These are phyloP conservation scores for Citrus australasica DNA, from an alignment of 345 rosid genomes.

Conservation along the genomic window DNA sequence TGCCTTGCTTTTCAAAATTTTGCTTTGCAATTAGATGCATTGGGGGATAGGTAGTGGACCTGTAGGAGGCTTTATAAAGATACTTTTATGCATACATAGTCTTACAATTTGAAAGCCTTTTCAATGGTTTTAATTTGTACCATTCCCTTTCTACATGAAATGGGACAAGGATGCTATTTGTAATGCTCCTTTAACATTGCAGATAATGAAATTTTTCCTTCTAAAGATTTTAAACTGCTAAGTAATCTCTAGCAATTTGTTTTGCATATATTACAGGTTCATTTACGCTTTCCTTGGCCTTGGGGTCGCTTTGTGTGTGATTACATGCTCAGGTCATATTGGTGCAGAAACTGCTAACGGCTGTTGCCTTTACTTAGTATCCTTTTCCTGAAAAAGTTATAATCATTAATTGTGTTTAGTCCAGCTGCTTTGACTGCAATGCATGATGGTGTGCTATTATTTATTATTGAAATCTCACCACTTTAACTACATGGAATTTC, in stretches of 20 bases:
- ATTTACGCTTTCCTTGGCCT: slow-evolving; percentile 68
- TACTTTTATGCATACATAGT: neutral
- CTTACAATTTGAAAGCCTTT: neutral
- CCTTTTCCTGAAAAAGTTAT: slow-evolving; percentile 13
- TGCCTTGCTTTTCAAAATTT: neutral
- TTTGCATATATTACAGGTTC: slow-evolving; percentile 56
- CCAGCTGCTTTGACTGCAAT: neutral
- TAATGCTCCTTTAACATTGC: neutral
- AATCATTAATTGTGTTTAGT: neutral
- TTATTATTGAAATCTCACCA: neutral
- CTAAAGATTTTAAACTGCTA: neutral
- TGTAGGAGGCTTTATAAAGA: neutral
- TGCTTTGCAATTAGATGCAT: neutral
- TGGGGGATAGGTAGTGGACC: neutral
- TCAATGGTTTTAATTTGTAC: neutral
- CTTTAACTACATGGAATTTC: neutral
- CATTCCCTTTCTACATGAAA: neutral
- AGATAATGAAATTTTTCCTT: neutral
- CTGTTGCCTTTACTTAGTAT: slow-evolving; percentile 86
- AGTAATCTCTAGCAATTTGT: neutral
- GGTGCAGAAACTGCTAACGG: slow-evolving; percentile 84
- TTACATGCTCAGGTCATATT: slow-evolving; percentile 79
- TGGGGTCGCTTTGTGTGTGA: slow-evolving; percentile 58
- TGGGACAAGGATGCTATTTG: neutral
- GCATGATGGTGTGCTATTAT: neutral